Conservation (phyloP, 495 filamentous ascomycete genomes). For the Aspergillus sparsus region DNA sequence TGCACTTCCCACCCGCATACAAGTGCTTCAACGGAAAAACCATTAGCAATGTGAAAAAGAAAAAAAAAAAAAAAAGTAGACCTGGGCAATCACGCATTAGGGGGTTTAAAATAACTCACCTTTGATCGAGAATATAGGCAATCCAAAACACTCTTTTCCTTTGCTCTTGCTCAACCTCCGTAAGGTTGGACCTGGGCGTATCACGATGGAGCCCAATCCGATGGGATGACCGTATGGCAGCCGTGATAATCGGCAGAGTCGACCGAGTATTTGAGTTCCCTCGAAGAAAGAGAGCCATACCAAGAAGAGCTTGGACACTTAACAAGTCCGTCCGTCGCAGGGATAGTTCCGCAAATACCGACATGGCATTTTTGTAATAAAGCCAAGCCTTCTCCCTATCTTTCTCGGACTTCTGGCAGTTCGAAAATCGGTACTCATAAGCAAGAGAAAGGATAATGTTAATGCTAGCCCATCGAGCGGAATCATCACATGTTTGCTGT, state of each 20-base stretch:
- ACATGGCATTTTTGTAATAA: conserved; percentile 94
- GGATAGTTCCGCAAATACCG: conserved; percentile 83
- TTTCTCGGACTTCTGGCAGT: conserved; percentile 78
- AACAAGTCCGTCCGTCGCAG: conserved; percentile 92
- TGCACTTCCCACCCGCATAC: conserved; percentile 82
- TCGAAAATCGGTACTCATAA: conserved; percentile 85
- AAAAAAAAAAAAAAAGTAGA: too few relatives aligned
- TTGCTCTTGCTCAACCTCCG: conserved; percentile 83
- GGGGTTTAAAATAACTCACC: conserved; percentile 43
- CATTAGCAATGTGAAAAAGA: too few relatives aligned
- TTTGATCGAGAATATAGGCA: conserved; percentile 90
- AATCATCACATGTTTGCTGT: conserved; percentile 83
- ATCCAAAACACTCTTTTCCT: conserved; percentile 94
- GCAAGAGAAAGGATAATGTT: conserved; percentile 90
- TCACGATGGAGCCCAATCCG: conserved; percentile 95
- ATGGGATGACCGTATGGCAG: conserved; percentile 85
- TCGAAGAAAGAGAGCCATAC: conserved; percentile 93
- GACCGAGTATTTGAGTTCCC: conserved; percentile 93
- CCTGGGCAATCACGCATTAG: too few relatives aligned
- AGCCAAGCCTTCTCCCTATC: conserved; percentile 88
- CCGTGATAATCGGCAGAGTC: conserved; percentile 83
- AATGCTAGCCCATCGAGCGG: conserved; percentile 94
- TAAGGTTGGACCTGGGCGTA: conserved; percentile 79
- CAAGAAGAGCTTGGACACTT: conserved; percentile 90
- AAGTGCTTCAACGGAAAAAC: conserved; percentile 52